Base-by-base conservation (phyloP, 2,329 filamentous ascomycete species). In the Fusarium sp. region DNA sequence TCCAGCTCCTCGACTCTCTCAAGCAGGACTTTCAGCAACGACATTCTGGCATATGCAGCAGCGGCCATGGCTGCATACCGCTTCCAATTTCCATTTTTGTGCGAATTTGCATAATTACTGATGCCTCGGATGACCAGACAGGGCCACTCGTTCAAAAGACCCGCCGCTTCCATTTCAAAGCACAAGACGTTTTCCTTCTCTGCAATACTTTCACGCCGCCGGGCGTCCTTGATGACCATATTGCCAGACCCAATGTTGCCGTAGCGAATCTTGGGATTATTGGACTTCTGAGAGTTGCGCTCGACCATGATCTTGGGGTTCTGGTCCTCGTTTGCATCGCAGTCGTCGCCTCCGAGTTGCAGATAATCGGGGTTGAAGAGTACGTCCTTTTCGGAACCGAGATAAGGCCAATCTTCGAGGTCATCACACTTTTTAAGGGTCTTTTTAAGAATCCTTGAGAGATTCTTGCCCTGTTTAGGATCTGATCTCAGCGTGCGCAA, bases 91-190 rank as follows among this genome's bases (percentile, higher is more conserved):
- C 37, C n/a, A 11, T 52, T 52, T 2, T 62, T 66, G 6, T 27
- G 41, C 2, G 64, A 66, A 13, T 66, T 57, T 9, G 64, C 24
- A 11, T 54, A 62, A 4, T 66, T 20, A 6, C 57, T 52, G 9
- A 66, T 66, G 1, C 64, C 64, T 3, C 64, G 57, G 7, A 66
- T 66, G 3, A 66, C 43, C 2, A 66, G 24, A n/a, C 60, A 67
- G 0, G 65, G 65, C 2, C 64, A 67, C 2, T 50, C 10, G 1
- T 58, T 37, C 14, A 27, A 14, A 0, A 67, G 10, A 4, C 41
- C n/a, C 6, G 41, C 41, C 3, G n/a, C 41, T 0, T 43, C 41
- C 41, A 43, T 43, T n/a, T 3, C 64, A 33, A 14, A 61, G 29
- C 5, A 52, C 5, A 7, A 31, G 9, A 52, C 45, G 18, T 14